These are phyloP conservation scores for Erigeron philadelphicus DNA, from an alignment of 140 eudicot species.

Conservation along the genomic window DNA sequence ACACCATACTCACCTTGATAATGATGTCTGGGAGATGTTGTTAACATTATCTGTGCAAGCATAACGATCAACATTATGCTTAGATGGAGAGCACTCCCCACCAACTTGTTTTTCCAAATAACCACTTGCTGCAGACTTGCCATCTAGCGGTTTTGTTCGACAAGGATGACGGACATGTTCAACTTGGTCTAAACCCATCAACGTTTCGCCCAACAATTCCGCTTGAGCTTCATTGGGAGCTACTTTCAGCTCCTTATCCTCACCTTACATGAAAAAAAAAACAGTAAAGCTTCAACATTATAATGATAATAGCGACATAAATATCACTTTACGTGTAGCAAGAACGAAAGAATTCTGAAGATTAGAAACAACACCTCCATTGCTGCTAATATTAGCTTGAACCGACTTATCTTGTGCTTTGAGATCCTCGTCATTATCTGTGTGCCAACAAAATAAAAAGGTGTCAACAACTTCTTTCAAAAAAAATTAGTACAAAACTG, in stretches of 20 bases:
- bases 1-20: constrained; percentile 3
- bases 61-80: neutral
- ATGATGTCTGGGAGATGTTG: constrained; percentile 24
- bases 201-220: neutral
- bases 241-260: constrained; percentile 14
- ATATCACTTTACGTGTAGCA: neutral
- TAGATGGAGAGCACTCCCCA: constrained; percentile 15
- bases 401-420: constrained; percentile 7
- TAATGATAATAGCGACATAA: neutral
- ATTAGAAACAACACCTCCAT: constrained; percentile 8
- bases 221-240: neutral
- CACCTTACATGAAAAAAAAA: constrained; percentile 12
- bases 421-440: constrained; percentile 18
- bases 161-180: constrained; percentile 16
- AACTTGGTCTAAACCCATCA: constrained; percentile 18
- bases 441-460: constrained; percentile 5
- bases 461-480: neutral
- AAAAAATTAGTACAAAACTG: neutral
- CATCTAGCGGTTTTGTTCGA: constrained; percentile 15
- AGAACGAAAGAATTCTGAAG: neutral
- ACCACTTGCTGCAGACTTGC: constrained; percentile 22
- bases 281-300: neutral
- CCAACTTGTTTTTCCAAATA: constrained; percentile 21
- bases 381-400: constrained; percentile 10
- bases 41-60: constrained; percentile 11